A percentile compares a stretch with the other conserved stretches of the same genome.
Evolutionary conservation across 805 yeast genomes (phyloP).

Genomic region (Nakazawaea wyomingensis): DNA sequence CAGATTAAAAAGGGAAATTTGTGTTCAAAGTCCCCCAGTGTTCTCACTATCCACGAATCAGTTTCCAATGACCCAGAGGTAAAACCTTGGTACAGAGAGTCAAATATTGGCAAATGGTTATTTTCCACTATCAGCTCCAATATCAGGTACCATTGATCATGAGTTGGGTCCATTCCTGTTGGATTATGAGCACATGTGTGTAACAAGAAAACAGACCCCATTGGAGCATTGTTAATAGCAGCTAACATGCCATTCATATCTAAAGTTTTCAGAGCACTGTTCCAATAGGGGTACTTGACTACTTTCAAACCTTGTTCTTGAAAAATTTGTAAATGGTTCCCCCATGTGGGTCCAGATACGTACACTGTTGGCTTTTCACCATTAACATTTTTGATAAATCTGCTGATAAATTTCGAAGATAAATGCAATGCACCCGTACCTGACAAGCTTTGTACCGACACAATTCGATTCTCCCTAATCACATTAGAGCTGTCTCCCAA

Average conservation of each 20-base stretch:
- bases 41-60: constrained; percentile 52
- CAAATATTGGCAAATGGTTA: constrained; percentile 74
- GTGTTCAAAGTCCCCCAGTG: constrained; percentile 35
- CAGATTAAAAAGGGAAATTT: constrained; percentile 56
- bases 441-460: constrained; percentile 82
- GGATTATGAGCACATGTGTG: constrained; percentile 98
- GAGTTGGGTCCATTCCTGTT: constrained; percentile 87
- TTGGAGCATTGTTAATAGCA: constrained; percentile 50
- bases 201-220: constrained; percentile 63
- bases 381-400: constrained; percentile 50
- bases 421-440: constrained; percentile 95
- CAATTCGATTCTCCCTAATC: constrained; percentile 40
- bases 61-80: constrained; percentile 77
- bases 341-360: constrained; percentile 91
- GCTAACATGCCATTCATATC: constrained; percentile 59
- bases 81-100: constrained; percentile 95
- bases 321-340: constrained; percentile 83
- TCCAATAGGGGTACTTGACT: constrained; percentile 67
- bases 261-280: constrained; percentile 53
- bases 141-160: constrained; percentile 75
- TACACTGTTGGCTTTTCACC: constrained; percentile 36
- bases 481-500: constrained; percentile 36
- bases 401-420: constrained; percentile 68
- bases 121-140: constrained; percentile 54
- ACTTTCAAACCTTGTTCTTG: constrained; percentile 63